Evolutionary conservation across 2,329 filamentous ascomycete species (phyloP).

Genomic region (Phialophora verrucosa): DNA sequence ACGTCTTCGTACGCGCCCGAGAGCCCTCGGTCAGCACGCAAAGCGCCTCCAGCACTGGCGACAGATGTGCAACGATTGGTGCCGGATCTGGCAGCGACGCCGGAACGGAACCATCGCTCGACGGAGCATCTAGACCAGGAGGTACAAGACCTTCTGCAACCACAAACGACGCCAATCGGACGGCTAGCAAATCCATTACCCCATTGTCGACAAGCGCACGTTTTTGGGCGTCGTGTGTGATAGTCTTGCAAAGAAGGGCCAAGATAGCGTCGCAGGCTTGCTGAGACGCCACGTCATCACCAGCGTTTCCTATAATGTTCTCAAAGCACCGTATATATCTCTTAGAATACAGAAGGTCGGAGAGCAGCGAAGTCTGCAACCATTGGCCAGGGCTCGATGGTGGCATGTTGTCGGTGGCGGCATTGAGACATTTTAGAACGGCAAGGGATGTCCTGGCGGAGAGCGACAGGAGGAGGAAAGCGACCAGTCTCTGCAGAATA

Average conservation of each 20-base stretch:
- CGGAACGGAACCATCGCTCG: constrained; percentile 60
- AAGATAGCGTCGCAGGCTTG: constrained; percentile 44
- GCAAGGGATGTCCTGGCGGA: constrained; percentile 70
- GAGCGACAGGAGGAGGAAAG: constrained; percentile 68
- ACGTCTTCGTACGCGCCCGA: constrained; percentile 74
- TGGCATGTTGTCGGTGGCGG: constrained; percentile 69
- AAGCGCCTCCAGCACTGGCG: constrained; percentile 77
- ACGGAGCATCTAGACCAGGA: constrained; percentile 62
- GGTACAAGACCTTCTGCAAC: constrained; percentile 70
- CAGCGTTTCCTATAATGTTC: constrained; percentile 63
- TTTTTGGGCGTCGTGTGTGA: constrained; percentile 72
- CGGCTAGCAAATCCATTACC: constrained; percentile 77
- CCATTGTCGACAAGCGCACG: constrained; percentile 72
- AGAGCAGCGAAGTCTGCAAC: constrained; percentile 59
- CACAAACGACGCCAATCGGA: constrained; percentile 73
- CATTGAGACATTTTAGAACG: constrained; percentile 74
- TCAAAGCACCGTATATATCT: constrained; percentile 67
- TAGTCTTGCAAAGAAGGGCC: constrained; percentile 65
- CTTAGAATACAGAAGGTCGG: constrained; percentile 68
- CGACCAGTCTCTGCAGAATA: constrained; percentile 72
- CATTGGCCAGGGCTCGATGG: constrained; percentile 60
- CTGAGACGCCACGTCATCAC: constrained; percentile 51
- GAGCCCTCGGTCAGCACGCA: constrained; percentile 78
- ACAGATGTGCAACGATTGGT: constrained; percentile 63
- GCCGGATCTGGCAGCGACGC: constrained; percentile 68